Percentiles rank a stretch among this genome's conserved stretches.
phyloP scores from a whole-genome alignment of 805 yeast genomes.

The Candida nemodendra region DNA sequence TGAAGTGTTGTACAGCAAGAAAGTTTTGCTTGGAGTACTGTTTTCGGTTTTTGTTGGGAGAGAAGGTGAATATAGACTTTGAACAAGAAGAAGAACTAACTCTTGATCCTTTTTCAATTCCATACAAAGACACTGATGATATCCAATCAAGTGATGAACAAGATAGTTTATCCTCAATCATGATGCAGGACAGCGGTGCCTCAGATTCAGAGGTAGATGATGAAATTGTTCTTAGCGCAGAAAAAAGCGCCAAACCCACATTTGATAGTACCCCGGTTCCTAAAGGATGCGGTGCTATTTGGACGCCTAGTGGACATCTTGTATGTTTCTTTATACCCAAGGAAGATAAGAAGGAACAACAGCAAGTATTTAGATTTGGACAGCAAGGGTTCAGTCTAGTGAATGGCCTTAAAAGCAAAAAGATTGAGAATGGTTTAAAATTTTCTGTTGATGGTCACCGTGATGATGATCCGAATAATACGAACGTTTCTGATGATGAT shows the following conservation, averaged over 20 bases:
- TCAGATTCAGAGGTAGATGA: constrained; percentile 25
- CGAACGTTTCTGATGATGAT: constrained; percentile 32
- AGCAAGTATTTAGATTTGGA: constrained; percentile 45
- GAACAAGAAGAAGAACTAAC: constrained; percentile 30
- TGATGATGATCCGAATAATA: constrained; percentile 23
- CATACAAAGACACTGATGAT: constrained; percentile 29
- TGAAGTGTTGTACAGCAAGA: constrained; percentile 52
- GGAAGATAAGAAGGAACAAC: constrained; percentile 40
- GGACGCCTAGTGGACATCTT: constrained; percentile 77
- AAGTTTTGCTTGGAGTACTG: constrained; percentile 79
- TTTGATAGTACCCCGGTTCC: constrained; percentile 88
- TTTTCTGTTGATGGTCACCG: constrained; percentile 13
- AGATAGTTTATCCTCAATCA: constrained; percentile 15
- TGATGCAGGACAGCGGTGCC: constrained; percentile 17
- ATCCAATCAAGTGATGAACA: constrained; percentile 18
- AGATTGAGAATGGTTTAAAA: constrained; percentile 23
- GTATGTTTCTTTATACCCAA: constrained; percentile 79
- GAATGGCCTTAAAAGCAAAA: constrained; percentile 29
- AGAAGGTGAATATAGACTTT: constrained; percentile 51
- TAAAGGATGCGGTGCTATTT: constrained; percentile 88
- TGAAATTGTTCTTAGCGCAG: constrained; percentile 14
- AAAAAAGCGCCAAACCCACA: constrained; percentile 26
- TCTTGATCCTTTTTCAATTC: constrained; percentile 31
- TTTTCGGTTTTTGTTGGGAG: constrained; percentile 78
- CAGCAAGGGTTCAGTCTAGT: constrained; percentile 51